phyloP scores from a whole-genome alignment of 805 yeast species.

The Cyberlindnera sargentensis region DNA sequence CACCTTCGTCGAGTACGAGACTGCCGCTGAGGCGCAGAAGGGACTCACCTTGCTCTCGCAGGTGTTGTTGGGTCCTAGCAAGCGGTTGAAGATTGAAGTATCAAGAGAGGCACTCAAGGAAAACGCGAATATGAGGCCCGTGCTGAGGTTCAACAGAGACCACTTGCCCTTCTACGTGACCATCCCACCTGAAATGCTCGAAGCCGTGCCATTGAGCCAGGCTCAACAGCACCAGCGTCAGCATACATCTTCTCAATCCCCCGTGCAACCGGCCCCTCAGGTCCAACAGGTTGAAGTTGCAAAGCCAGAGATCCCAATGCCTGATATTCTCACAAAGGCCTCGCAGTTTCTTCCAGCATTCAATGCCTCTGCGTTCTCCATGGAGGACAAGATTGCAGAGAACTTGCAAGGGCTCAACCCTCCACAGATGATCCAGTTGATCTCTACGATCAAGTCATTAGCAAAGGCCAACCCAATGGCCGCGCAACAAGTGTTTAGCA shows the following conservation, averaged over 20 bases:
- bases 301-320: constrained; percentile 27
- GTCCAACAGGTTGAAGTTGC: constrained; percentile 4
- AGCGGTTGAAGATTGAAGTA: constrained; percentile 45
- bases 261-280: constrained; percentile 4
- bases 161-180: constrained; percentile 50
- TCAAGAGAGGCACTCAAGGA: constrained; percentile 53
- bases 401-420: constrained; percentile 64
- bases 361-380: constrained; percentile 35
- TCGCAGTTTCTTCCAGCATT: constrained; percentile 48
- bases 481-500: constrained; percentile 45
- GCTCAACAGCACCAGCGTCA: constrained; percentile 2
- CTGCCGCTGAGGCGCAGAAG: constrained; percentile 44
- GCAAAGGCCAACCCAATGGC: constrained; percentile 27
- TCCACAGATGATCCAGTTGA: constrained; percentile 58
- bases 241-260: constrained; percentile 1
- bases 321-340: constrained; percentile 46
- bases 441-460: constrained; percentile 57
- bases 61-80: constrained; percentile 37
- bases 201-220: neutral
- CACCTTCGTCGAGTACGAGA: constrained; percentile 53
- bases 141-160: constrained; percentile 37
- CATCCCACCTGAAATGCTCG: constrained; percentile 33
- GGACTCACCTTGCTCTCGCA: constrained; percentile 40
- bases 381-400: constrained; percentile 52
- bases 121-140: constrained; percentile 31